Conservation (phyloP, 2,329 filamentous ascomycete genomes). For the Alternaria viburni region DNA sequence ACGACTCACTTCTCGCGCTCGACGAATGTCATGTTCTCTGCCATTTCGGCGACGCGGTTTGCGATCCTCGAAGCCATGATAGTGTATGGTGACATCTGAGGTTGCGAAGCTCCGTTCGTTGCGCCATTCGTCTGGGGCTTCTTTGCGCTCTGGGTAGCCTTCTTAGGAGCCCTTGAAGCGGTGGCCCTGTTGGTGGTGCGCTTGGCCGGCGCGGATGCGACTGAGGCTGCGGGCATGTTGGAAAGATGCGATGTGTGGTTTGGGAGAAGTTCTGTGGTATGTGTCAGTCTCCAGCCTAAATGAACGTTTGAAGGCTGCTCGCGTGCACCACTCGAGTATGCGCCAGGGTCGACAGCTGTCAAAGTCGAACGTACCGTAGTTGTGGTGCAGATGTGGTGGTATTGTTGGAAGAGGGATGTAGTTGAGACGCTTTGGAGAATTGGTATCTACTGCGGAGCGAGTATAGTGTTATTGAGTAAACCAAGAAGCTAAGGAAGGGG, state of each 20-base stretch:
- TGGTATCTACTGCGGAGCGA: conserved; percentile 4
- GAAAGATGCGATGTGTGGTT: neutral
- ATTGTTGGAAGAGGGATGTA: neutral
- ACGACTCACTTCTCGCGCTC: conserved; percentile 50
- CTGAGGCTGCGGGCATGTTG: conserved; percentile 43
- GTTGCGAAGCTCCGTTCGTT: conserved; percentile 31
- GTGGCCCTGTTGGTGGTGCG: conserved; percentile 39
- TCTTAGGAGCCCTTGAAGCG: conserved; percentile 39
- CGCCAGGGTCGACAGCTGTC: conserved; percentile 7
- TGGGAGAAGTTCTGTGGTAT: neutral
- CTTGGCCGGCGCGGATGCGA: conserved; percentile 42
- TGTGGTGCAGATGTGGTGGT: neutral
- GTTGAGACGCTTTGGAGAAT: neutral
- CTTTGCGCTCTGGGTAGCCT: conserved; percentile 25
- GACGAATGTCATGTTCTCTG: conserved; percentile 60
- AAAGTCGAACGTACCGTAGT: conserved; percentile 20
- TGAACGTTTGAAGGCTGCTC: conserved; percentile 11
- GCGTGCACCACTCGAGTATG: conserved; percentile 23
- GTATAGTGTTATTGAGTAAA: conserved; percentile 6
- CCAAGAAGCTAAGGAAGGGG: conserved; percentile 17
- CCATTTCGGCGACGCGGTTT: conserved; percentile 60
- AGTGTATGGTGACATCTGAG: conserved; percentile 54
- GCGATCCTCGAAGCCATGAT: conserved; percentile 59
- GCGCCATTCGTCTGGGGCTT: conserved; percentile 35
- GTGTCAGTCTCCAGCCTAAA: conserved; percentile 6